Base-by-base conservation (phyloP, 257 asterid species). In the Cynanchum wilfordii region DNA sequence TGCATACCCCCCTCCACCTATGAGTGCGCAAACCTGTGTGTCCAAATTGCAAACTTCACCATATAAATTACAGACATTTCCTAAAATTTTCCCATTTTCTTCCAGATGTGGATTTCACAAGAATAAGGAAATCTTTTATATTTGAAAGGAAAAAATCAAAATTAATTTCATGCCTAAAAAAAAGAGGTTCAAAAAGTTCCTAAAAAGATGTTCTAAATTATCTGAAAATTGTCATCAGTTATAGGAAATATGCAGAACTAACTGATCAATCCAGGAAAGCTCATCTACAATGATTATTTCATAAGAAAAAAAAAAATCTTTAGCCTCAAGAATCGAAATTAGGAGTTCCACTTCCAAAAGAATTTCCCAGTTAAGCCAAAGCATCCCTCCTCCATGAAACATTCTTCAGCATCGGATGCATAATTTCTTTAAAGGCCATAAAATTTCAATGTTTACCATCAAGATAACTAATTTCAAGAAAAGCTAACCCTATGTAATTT, bases 1-100 rank as follows among this genome's bases (percentile, higher is more conserved):
- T 0, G 99, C 97, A 64, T 95, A 95, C 25, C 99, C 99, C 30
- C 98, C 99, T 77, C 98, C 99, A 36, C 95, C 92, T 59, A 95
- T 24, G 66, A 95, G 95, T 79, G 98, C 96, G 74, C 99, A 92
- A 25, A 95, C 98, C 98, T 95, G 74, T 40, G 22, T 13, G 71
- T 19, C 69, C 71, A 71, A 71, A 64, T 62, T 71, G 67, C 60
- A 57, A 24, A 10, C 33, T 25, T 70, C 73, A 66, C 0, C 54
- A 72, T 76, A 78, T n/a, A 22, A 72, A 55, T 70, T 51, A 71
- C 74, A 66, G 30, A 71, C 15, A 16, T 62, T 16, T 62, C 13
- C 57, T 38, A 38, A 6, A 38, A 0, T 38, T 38, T 38, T 38
- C 44, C 8, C 44, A 4, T 38, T 38, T 38, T 38, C 44, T 38